Conservation (phyloP, 2,329 filamentous ascomycete genomes). For the Tolypocladium guangdongense region DNA sequence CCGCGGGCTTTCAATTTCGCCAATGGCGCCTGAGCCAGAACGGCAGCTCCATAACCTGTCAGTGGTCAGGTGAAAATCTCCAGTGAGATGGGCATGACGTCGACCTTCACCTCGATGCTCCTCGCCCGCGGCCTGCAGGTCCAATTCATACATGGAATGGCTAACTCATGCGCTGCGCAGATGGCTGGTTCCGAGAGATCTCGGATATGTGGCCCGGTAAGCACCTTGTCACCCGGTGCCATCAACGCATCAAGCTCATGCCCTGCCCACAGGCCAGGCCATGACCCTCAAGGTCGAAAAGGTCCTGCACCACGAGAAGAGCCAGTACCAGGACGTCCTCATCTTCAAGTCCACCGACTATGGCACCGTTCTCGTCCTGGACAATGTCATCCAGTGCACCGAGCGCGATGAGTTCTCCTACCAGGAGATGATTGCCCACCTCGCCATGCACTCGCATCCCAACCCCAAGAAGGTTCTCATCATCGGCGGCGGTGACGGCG, state of each 20-base stretch:
- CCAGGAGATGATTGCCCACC: constrained; percentile 99
- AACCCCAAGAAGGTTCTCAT: constrained; percentile 97
- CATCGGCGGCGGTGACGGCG: constrained; percentile 94
- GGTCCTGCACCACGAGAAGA: constrained; percentile 98
- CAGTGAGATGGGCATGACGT: background rate
- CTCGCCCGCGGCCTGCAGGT: background rate
- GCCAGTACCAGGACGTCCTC: constrained; percentile 96
- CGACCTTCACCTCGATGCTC: background rate
- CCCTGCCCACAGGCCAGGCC: constrained; percentile 58
- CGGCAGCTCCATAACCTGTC: background rate
- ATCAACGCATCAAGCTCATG: constrained; percentile 1
- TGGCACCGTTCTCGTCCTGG: constrained; percentile 89
- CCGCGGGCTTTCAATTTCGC: background rate
- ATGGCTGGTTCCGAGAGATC: constrained; percentile 99
- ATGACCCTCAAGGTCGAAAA: constrained; percentile 98
- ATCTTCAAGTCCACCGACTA: constrained; percentile 98
- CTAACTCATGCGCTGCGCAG: constrained; percentile 31
- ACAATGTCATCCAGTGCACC: constrained; percentile 98
- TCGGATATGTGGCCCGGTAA: constrained; percentile 90
- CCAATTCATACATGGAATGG: background rate
- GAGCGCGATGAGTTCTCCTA: constrained; percentile 99
- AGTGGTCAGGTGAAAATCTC: background rate
- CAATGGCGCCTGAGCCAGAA: background rate
- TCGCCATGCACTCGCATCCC: constrained; percentile 97
- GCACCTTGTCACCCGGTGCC: constrained; percentile 3